Evolutionary conservation across 345 rosid species (phyloP).

Genomic region (Euphorbia peplus): DNA sequence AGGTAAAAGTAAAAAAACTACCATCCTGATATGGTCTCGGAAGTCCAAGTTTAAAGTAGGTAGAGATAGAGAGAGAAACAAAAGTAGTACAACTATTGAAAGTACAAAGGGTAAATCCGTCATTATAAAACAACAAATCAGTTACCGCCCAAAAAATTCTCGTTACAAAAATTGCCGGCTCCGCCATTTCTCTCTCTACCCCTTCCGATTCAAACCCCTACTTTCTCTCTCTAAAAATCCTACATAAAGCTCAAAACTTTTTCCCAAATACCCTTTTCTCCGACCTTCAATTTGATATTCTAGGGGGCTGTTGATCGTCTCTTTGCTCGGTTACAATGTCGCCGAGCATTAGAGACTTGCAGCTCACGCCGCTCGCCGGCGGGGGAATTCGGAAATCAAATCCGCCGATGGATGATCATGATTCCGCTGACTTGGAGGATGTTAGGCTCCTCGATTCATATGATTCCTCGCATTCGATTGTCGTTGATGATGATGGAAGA

Average conservation of each 20-base stretch:
- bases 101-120: slow-evolving; percentile 3
- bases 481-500: slow-evolving; percentile 18
- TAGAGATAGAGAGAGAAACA: no score
- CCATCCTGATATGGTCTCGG: no score
- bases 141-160: background rate
- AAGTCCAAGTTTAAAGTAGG: no score
- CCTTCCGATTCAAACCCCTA: background rate
- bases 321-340: slow-evolving; percentile 40
- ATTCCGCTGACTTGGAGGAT: slow-evolving; percentile 64
- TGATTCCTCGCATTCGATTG: slow-evolving; percentile 30
- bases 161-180: background rate
- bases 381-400: slow-evolving; percentile 20
- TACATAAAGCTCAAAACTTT: background rate
- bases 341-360: slow-evolving; percentile 63
- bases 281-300: no score
- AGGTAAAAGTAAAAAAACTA: no score
- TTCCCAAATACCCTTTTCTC: no score
- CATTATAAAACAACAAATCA: background rate
- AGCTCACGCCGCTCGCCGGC: slow-evolving; percentile 48
- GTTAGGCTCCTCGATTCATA: slow-evolving; percentile 83
- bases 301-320: background rate
- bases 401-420: slow-evolving; percentile 14
- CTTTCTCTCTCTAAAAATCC: background rate
- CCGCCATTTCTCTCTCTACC: background rate
- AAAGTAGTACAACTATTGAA: background rate